These are phyloP conservation scores for Sphaerobolus stellatus DNA, from an alignment of 1,284 basidiomycete genomes.

Conservation along the genomic window DNA sequence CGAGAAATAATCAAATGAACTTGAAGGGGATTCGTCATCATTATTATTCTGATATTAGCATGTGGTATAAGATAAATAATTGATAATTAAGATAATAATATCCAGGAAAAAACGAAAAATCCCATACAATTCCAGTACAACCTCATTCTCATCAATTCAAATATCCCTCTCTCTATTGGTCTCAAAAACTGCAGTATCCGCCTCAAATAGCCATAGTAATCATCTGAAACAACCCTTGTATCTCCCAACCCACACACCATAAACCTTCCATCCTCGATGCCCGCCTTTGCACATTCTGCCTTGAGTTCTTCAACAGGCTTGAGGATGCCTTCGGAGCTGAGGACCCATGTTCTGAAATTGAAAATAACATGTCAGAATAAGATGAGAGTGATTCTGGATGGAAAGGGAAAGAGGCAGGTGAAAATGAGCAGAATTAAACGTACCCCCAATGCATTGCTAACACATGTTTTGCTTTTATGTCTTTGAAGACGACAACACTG, in stretches of 20 bases:
- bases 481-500: slow-evolving; percentile 63
- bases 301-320: slow-evolving; percentile 57
- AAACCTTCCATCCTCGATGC: slow-evolving; percentile 51
- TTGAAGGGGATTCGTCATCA: no score
- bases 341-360: slow-evolving; percentile 43
- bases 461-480: slow-evolving; percentile 55
- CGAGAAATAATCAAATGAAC: no score
- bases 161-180: no score
- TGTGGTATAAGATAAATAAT: no score
- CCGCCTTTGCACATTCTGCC: slow-evolving; percentile 48
- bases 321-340: slow-evolving; percentile 54
- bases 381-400: no score
- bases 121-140: no score
- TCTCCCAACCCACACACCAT: slow-evolving; percentile 56
- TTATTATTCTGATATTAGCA: no score
- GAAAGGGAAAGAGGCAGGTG: slow-evolving; percentile 6
- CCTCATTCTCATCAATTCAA: no score
- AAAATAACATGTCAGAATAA: slow-evolving; percentile 1
- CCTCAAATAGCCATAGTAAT: no score
- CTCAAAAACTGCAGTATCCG: no score
- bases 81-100: no score
- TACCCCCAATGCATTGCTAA: slow-evolving; percentile 73
- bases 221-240: slow-evolving; percentile 36
- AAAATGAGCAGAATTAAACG: slow-evolving; percentile 17
- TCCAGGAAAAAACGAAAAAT: no score